Conservation (phyloP, 2,329 filamentous ascomycete species). For the Clonostachys chloroleuca region DNA sequence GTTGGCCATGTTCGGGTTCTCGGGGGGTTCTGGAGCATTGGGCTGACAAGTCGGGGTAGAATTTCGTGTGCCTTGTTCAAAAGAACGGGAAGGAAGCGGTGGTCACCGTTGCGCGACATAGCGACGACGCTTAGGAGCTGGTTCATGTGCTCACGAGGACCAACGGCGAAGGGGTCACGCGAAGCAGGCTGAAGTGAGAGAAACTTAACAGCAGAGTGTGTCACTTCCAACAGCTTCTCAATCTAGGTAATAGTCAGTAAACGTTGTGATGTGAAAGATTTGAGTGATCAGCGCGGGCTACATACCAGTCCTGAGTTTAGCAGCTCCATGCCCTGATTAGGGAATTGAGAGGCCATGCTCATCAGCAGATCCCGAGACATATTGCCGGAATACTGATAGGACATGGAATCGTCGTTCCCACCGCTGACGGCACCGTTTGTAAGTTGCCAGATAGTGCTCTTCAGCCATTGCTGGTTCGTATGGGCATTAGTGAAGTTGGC, state of each 20-base stretch:
- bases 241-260: conserved; percentile 38
- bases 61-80: too few relatives aligned
- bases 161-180: too few relatives aligned
- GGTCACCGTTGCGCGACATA: conserved; percentile 68
- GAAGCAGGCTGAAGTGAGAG: conserved; percentile 61
- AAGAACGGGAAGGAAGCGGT: conserved; percentile 73
- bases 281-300: too few relatives aligned
- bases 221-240: conserved; percentile 76
- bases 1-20: conserved; percentile 44
- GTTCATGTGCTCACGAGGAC: conserved; percentile 68
- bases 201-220: conserved; percentile 68
- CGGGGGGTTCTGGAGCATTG: conserved; percentile 54
- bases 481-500: too few relatives aligned
- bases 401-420: too few relatives aligned
- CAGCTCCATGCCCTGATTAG: conserved; percentile 68
- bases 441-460: too few relatives aligned
- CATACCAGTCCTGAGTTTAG: conserved; percentile 69
- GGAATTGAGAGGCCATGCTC: conserved; percentile 67
- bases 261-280: background rate
- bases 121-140: conserved; percentile 65
- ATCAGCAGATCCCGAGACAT: too few relatives aligned
- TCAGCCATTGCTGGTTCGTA: too few relatives aligned
- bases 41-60: conserved; percentile 57
- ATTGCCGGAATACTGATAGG: too few relatives aligned
- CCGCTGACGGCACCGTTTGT: too few relatives aligned